Evolutionary conservation across 495 filamentous ascomycete genomes (phyloP), one percentile per base, ranked within the genome.

Genomic region (Tuber umbilicatum): DNA sequence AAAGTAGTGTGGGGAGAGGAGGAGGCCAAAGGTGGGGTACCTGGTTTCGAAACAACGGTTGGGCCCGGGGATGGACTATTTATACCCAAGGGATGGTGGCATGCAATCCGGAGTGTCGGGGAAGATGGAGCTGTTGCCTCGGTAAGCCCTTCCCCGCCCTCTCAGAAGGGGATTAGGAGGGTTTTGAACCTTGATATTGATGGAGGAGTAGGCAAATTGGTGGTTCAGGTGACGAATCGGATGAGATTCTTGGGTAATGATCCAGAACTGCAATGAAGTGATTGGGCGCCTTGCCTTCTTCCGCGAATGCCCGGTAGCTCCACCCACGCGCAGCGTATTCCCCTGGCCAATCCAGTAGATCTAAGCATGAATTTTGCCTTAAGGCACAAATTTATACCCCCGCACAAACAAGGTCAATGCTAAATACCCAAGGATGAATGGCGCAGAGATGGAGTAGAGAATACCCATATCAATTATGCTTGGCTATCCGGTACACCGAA

Each of bases 31-130:
- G 41, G 73, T 5, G 83, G 77, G 2, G 77, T 82, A 79, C 75
- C 79, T 42, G 87, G 86, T 6, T 86, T 84, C 76, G 89, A 95
- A 77, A 90, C 87, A 17, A 73, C 79, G n/a, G 78, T 97, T 43
- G 82, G 83, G 3, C 84, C 86, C 21, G 90, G 91, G 0, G 94
- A 97, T 85, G 89, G 86, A 0, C 74, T 98, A 67, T 97, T 94
- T 82, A 94, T 99, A 73, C 95, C 94, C 0, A 89, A 88, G 75
- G 93, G 93, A 19, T 99, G 94, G 93, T 99, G 95, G 95, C 95
- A 99, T 87, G 93, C 92, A 81, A 89, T 99, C 70, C 91, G 89
- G 80, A 93, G 94, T 35, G 79, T 89, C 71, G 91, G 90, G 21
- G 78, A 85, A 35, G 87, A 89, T 21, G 75, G 77, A 10, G 87